Evolutionary conservation across 805 yeast species (phyloP).

Genomic region (Starmera quercuum): DNA sequence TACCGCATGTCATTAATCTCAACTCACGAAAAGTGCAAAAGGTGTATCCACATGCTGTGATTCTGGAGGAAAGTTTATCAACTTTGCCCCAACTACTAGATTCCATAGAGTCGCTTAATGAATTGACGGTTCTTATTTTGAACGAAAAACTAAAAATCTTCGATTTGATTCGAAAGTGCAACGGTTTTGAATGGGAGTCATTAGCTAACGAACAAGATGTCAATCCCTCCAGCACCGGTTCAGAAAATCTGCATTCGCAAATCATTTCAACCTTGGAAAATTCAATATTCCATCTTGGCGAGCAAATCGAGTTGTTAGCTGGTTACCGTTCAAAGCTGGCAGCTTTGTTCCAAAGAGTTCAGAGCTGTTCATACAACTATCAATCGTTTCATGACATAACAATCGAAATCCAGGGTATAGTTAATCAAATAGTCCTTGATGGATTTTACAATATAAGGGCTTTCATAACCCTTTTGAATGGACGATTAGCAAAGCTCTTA

Average conservation of each 20-base stretch:
- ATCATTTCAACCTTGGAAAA: constrained; percentile 25
- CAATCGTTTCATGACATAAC: constrained; percentile 14
- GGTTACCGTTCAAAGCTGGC: constrained; percentile 21
- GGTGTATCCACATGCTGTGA: constrained; percentile 50
- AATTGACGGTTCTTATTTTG: constrained; percentile 33
- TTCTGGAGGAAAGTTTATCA: constrained; percentile 43
- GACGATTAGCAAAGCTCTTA: constrained; percentile 20
- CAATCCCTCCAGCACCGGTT: constrained; percentile 22
- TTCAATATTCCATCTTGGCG: constrained; percentile 22
- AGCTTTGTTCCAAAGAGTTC: constrained; percentile 16
- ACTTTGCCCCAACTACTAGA: constrained; percentile 27
- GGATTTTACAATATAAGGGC: constrained; percentile 26
- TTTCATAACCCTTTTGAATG: constrained; percentile 28
- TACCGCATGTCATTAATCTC: constrained; percentile 46
- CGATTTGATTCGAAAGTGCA: constrained; percentile 24
- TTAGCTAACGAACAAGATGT: constrained; percentile 43
- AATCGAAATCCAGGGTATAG: constrained; percentile 24
- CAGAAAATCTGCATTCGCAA: constrained; percentile 24
- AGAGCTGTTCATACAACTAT: constrained; percentile 18
- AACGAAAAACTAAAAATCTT: constrained; percentile 26
- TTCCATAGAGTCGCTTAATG: constrained; percentile 28
- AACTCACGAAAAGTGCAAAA: constrained; percentile 42
- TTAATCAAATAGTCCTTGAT: constrained; percentile 28
- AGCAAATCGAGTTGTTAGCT: constrained; percentile 22
- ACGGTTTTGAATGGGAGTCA: constrained; percentile 44